Evolutionary conservation across 306 rosid genomes (phyloP), one percentile per base, ranked within the genome.

Genomic region (Vigna nakashimae): DNA sequence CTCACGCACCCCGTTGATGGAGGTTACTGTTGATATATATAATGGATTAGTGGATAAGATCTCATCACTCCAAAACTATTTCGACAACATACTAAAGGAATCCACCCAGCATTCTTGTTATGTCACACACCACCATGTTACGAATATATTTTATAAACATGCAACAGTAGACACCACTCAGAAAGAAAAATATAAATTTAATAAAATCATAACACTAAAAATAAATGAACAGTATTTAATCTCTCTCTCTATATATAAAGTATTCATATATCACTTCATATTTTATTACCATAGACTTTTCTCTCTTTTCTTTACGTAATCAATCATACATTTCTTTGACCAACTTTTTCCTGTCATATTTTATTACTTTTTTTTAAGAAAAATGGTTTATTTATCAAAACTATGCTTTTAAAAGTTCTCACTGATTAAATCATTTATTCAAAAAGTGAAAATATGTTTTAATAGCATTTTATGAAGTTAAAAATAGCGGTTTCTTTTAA

Each of bases 1-100:
- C 13, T 43, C 28, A 22, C 26, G 14, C 12, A 11, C 18, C 13
- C 7, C 12, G 28, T 38, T 36, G 49, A 79, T 51, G 15, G 38
- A 50, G 49, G 70, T 62, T 71, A 52, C 43, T 64, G 9, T 46
- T 64, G 51, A 64, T 64, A 18, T 59, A 48, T 34, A 34, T 59
- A 56, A 65, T 57, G 70, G 28, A 49, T 36, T 49, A 49, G 7
- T 9, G 77, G 81, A 81, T 75, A 75, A 81, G 81, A 69, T 65
- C 52, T 30, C 3, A 67, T 74, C 36, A 8, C 24, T 45, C 71
- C 28, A 80, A 15, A 65, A 57, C 59, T 9, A 73, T 72, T 68
- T 26, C 1, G 59, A 74, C 24, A 80, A 66, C 45, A 24, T 13
- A 11, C 50, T 74, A 75, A 75, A 28, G 66, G 40, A 68, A 68